Conservation (phyloP, 2,329 filamentous ascomycete genomes). For the Ophiostoma populinum region DNA sequence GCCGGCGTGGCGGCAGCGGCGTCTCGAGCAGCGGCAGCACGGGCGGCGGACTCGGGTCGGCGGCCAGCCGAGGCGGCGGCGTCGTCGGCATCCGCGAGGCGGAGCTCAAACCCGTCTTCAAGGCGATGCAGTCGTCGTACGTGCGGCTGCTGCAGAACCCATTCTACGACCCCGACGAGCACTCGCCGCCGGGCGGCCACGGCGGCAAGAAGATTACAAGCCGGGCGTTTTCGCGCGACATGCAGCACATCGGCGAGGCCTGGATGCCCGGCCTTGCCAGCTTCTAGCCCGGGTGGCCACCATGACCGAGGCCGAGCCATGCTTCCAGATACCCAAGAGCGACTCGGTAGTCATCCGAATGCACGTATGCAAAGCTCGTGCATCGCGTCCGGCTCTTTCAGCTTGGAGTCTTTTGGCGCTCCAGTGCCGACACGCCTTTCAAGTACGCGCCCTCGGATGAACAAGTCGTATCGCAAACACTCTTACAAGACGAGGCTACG, state of each 20-base stretch:
- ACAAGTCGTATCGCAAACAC: too few species aligned
- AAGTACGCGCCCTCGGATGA: too few species aligned
- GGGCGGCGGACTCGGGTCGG: constrained; percentile 2
- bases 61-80: constrained; percentile 14
- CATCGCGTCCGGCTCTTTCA: too few species aligned
- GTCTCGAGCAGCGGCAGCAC: constrained; percentile 12
- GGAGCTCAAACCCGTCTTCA: constrained; percentile 82
- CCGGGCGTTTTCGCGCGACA: constrained; percentile 61
- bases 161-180: constrained; percentile 82
- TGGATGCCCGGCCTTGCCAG: constrained; percentile 61
- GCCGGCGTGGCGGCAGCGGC: constrained; percentile 27
- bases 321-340: not conserved
- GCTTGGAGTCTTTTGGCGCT: too few species aligned
- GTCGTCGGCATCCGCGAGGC: constrained; percentile 56
- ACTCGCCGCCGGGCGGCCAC: constrained; percentile 39
- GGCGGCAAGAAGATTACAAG: constrained; percentile 62
- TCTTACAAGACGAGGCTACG: too few species aligned
- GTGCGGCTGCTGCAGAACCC: constrained; percentile 80
- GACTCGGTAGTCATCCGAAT: too few species aligned
- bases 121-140: constrained; percentile 84
- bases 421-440: too few species aligned
- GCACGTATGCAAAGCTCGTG: too few species aligned
- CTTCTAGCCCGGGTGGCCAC: too few species aligned
- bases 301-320: too few species aligned
- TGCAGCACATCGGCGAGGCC: constrained; percentile 66